Evolutionary conservation across 768 basidiomycete species (phyloP), one percentile per base, ranked within the genome.

Genomic region (Coprinopsis cinerea): DNA sequence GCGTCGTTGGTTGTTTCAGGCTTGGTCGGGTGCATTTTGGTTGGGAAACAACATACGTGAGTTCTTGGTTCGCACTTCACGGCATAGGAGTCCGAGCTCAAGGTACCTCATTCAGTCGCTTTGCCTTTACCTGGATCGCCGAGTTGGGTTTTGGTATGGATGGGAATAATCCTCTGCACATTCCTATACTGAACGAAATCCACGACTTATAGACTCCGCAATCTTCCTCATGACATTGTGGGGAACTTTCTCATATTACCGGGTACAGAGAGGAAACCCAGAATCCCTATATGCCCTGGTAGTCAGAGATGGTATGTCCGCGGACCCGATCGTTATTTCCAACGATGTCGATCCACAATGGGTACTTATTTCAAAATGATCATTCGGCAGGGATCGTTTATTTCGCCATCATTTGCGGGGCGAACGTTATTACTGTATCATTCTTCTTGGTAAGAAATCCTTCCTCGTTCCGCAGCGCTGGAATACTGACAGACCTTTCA

Each of bases 101-200:
- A 20, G n/a, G 20, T 3, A 35, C 15, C n/a, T 11, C 49, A 26
- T 11, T 23, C 44, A 69, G 68, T 1, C 64, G 69, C 9, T 64
- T 70, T 50, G 62, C 58, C 3, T 65, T 61, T 32, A 68, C 66
- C 4, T 70, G 67, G 67, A 62, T 69, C 14, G 64, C 65, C n/a
- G 69, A 70, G 41, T 57, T 69, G 2, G 52, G 59, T 14, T 70
- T 70, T 34, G 67, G 67, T 67, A 25, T 11, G 56, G 28, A 46
- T 14, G 40, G 15, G 14, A 17, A 24, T 26, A 14, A 20, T 11
- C 30, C 6, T 11, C 20, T 22, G 17, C 34, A 10, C 30, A 39
- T 13, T 42, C 39, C 11, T 17, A 47, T 34, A 26, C n/a, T n/a
- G n/a, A n/a, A n/a, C n/a, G n/a, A n/a, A 13, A 22, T 27, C 36